Percentiles rank a stretch among this genome's conserved stretches.
These are phyloP conservation scores for Nitzschia sp. DNA, from an alignment of 108 stramenopile species.

Conservation along the genomic window DNA sequence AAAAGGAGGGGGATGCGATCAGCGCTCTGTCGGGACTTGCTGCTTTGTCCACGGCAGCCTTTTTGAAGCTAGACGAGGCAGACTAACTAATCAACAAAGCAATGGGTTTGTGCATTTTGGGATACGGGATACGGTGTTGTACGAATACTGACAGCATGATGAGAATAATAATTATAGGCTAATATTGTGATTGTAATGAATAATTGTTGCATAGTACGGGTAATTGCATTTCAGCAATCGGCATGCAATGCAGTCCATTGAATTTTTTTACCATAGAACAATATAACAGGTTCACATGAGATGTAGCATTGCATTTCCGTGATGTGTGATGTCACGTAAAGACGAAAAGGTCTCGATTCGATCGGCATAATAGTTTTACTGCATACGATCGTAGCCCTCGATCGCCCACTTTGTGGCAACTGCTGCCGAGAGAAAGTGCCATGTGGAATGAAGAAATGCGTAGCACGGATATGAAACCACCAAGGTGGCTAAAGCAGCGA, in stretches of 20 bases:
- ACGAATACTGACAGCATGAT: too few relatives aligned
- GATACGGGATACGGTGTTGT: too few relatives aligned
- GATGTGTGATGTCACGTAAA: neutral
- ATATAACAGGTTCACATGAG: neutral
- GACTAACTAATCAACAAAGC: too few relatives aligned
- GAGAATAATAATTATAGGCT: too few relatives aligned
- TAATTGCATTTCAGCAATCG: too few relatives aligned
- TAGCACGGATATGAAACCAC: slow-evolving; percentile 21
- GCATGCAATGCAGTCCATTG: too few relatives aligned
- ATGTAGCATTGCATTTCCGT: neutral
- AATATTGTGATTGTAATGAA: too few relatives aligned
- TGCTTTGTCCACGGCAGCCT: slow-evolving; percentile 43
- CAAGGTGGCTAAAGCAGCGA: slow-evolving; percentile 19
- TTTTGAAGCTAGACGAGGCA: slow-evolving; percentile 37
- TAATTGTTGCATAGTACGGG: too few relatives aligned
- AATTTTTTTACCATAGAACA: neutral
- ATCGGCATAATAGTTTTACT: neutral
- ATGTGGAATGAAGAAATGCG: slow-evolving; percentile 39
- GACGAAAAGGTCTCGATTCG: neutral
- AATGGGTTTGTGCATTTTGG: too few relatives aligned
- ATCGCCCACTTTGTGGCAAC: slow-evolving; percentile 42
- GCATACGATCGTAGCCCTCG: slow-evolving; percentile 19
- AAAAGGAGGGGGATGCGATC: slow-evolving; percentile 16
- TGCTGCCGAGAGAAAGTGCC: slow-evolving; percentile 45
- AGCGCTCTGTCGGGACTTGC: slow-evolving; percentile 36